Base-by-base conservation (phyloP, 352 stramenopile genomes). In the Phytophthora sansomeana region DNA sequence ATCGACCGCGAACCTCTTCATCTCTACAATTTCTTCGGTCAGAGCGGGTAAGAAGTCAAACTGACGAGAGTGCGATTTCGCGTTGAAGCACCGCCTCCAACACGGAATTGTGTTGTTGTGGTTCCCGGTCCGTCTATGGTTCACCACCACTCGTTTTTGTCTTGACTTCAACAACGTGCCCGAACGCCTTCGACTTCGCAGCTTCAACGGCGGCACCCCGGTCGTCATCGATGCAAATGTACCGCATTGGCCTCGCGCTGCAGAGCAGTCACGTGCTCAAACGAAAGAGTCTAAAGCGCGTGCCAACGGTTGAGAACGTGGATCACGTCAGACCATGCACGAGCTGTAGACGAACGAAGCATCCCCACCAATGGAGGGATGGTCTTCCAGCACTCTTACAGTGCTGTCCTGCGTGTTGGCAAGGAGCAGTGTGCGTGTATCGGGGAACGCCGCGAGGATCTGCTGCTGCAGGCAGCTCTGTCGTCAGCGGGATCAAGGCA, bases 161-260 rank as follows among this genome's bases (percentile, higher is more conserved):
- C 8, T 35, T 38, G 19, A 58, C 58, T 66, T 66, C 58, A 53
- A 53, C 48, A n/a, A n/a, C n/a, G 41, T 61, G 29, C 13, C 29
- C n/a, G 35, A 9, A 47, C 13, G 5, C 38, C 44, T 14, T 10
- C 13, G 32, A 33, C 13, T 38, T n/a, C n/a, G n/a, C n/a, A n/a
- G n/a, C n/a, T n/a, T n/a, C n/a, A n/a, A n/a, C n/a, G n/a, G n/a
- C n/a, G n/a, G n/a, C n/a, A n/a, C n/a, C n/a, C n/a, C n/a, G n/a
- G n/a, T n/a, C n/a, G n/a, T n/a, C n/a, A n/a, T n/a, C n/a, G n/a
- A n/a, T n/a, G n/a, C n/a, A n/a, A n/a, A n/a, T n/a, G n/a, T n/a
- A n/a, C n/a, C n/a, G n/a, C n/a, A n/a, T n/a, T n/a, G n/a, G n/a
- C n/a, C n/a, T n/a, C n/a, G n/a, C n/a, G n/a, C n/a, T n/a, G n/a